A percentile compares a stretch with the other conserved stretches of the same genome.
These are phyloP conservation scores for Plectosphaerella sp. DNA, from an alignment of 2,329 filamentous ascomycete species.

Conservation along the genomic window DNA sequence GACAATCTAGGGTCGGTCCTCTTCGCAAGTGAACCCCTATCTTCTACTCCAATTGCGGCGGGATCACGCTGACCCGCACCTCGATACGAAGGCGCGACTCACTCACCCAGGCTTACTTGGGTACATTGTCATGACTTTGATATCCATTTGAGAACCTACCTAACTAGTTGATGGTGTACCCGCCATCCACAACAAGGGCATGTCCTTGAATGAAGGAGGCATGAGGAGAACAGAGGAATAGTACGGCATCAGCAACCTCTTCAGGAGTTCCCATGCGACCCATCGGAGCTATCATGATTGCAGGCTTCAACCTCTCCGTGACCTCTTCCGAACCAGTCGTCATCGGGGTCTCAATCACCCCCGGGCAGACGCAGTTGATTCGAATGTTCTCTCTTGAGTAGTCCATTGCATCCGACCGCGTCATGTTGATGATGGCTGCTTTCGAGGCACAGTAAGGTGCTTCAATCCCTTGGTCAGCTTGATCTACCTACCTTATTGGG, in stretches of 20 bases:
- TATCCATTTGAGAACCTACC: neutral
- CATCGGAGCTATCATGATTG: constrained; percentile 44
- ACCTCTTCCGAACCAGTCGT: constrained; percentile 34
- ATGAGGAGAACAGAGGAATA: constrained; percentile 43
- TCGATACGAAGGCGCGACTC: too few species aligned
- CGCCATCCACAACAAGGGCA: constrained; percentile 48
- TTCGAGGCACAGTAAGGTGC: constrained; percentile 56
- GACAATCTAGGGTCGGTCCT: too few species aligned
- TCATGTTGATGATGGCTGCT: constrained; percentile 54
- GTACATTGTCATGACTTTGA: too few species aligned
- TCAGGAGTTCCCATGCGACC: constrained; percentile 42
- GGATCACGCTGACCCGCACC: too few species aligned
- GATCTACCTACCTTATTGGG: neutral
- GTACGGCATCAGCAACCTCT: constrained; percentile 43
- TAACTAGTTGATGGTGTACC: constrained; percentile 41
- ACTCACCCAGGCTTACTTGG: too few species aligned
- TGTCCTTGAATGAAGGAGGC: constrained; percentile 49
- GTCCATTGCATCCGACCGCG: constrained; percentile 50
- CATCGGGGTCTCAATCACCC: constrained; percentile 52
- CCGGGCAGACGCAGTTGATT: constrained; percentile 60
- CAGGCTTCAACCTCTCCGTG: constrained; percentile 30
- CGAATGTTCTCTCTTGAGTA: constrained; percentile 39
- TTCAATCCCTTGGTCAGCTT: constrained; percentile 13
- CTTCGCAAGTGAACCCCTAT: too few species aligned
- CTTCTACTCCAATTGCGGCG: too few species aligned